Base-by-base conservation (phyloP, 129 eudicot genomes). In the Tagetes patula region DNA sequence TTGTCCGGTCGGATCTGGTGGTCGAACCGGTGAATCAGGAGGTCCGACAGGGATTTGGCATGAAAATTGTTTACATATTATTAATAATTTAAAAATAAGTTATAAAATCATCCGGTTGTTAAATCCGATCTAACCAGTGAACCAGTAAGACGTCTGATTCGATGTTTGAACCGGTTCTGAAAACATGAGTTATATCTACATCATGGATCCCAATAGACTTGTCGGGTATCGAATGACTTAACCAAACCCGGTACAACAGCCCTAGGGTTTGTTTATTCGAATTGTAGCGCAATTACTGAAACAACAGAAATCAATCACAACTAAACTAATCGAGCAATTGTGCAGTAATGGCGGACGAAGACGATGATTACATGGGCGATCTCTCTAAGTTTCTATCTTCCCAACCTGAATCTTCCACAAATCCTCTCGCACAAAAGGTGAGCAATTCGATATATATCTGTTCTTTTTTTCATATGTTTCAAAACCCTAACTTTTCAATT, bases 311-410 rank as follows among this genome's bases (percentile, higher is more conserved):
- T 71, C 75, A 53, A 71, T 40, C 49, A 4, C 30, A 38, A 53
- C 14, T 2, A 12, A 49, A 14, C 10, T 4, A 12, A 58, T 56
- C 32, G 39, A 20, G 31, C 33, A 45, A 12, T 43, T 12, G 68
- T 45, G 43, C 13, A 72, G 45, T 67, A 77, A 82, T 86, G 91
- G 87, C 83, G 81, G 86, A 82, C 1, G 92, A 83, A 75, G 89
- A 87, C 6, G 97, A 91, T n/a, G 97, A 91, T 78, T 91, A 91
- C 88, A 91, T 91, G 96, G 97, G 92, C 30, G 97, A 91, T 82
- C 89, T 91, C 82, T 77, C 95, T 31, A 88, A 88, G 38, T 91
- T 91, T 55, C 60, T 91, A 31, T 85, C 90, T 52, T 78, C 92
- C 38, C 88, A 88, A 65, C 63, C 85, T 43, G 33, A 85, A 47